Evolutionary conservation across 1,284 basidiomycete species (phyloP).

Genomic region (Salmacisia buchloeana): DNA sequence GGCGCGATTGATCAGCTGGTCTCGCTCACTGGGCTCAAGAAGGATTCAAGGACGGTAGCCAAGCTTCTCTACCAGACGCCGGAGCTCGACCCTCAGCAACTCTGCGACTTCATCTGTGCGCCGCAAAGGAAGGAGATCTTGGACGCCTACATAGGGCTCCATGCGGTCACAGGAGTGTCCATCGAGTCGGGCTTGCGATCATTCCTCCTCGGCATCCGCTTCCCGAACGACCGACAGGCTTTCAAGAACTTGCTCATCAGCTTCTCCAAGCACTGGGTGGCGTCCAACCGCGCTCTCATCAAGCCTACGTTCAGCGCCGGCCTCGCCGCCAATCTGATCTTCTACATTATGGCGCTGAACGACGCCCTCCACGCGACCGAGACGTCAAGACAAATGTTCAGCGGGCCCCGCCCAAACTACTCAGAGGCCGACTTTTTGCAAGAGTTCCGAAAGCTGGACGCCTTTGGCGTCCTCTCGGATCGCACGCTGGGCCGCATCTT

Average conservation of each 20-base stretch:
- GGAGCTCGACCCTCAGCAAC: constrained; percentile 73
- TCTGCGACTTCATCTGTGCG: constrained; percentile 72
- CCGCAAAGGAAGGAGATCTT: constrained; percentile 67
- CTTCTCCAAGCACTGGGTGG: constrained; percentile 82
- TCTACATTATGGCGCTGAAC: constrained; percentile 79
- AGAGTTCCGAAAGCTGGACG: constrained; percentile 36
- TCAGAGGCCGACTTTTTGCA: constrained; percentile 28
- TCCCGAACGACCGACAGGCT: constrained; percentile 64
- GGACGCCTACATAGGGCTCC: constrained; percentile 76
- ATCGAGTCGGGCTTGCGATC: constrained; percentile 83
- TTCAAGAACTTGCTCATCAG: constrained; percentile 63
- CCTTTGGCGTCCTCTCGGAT: constrained; percentile 28
- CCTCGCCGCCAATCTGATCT: constrained; percentile 59
- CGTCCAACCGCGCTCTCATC: constrained; percentile 61
- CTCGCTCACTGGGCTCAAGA: constrained; percentile 20
- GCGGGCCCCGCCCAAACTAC: constrained; percentile 20
- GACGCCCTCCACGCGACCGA: constrained; percentile 50
- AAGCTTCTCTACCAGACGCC: constrained; percentile 76
- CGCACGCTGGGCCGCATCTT: constrained; percentile 42
- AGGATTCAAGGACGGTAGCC: constrained; percentile 60
- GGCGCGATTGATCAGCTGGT: constrained; percentile 57
- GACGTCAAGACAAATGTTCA: constrained; percentile 20
- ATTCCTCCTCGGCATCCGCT: constrained; percentile 71
- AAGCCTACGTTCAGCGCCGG: constrained; percentile 49
- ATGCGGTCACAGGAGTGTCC: constrained; percentile 73